These are phyloP conservation scores for Caryopteris hybrid DNA, from an alignment of 305 asterid species.

Conservation along the genomic window DNA sequence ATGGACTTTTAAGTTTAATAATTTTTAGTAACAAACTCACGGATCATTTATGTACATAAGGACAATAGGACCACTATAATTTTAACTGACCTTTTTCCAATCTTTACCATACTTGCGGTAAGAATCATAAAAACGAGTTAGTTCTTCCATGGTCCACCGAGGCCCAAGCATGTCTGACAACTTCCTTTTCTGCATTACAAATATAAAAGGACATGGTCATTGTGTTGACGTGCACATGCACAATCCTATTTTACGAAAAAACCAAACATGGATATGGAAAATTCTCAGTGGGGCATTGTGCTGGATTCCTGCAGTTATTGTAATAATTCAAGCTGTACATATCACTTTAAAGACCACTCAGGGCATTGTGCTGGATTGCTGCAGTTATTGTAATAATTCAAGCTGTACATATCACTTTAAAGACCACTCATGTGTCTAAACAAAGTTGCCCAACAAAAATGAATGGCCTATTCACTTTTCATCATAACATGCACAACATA, in stretches of 20 bases:
- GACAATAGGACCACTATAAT: neutral
- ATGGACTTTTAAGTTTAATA: neutral
- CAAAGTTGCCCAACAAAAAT: neutral
- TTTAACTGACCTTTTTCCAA: constrained; percentile 81
- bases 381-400: constrained; percentile 15
- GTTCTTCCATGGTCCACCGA: constrained; percentile 82
- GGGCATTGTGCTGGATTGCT: neutral
- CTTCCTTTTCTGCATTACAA: constrained; percentile 73
- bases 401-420: constrained; percentile 1
- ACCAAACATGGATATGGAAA: neutral
- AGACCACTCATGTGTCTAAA: constrained; percentile 1
- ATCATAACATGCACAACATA: constrained; percentile 7
- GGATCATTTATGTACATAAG: constrained; percentile 13
- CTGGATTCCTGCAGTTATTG: neutral
- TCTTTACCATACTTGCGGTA: constrained; percentile 79
- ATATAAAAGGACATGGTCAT: constrained; percentile 2
- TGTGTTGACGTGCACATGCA: constrained; percentile 17
- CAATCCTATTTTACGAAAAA: constrained; percentile 1
- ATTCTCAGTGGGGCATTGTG: neutral
- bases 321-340: no score
- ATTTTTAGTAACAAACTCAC: constrained; percentile 13
- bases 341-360: constrained; percentile 8
- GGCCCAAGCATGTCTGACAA: constrained; percentile 80
- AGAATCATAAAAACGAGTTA: constrained; percentile 76
- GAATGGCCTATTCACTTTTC: constrained; percentile 3